Evolutionary conservation across 1,139 yeast genomes (phyloP), one percentile per base, ranked within the genome.

Genomic region (Candida freyschussii): DNA sequence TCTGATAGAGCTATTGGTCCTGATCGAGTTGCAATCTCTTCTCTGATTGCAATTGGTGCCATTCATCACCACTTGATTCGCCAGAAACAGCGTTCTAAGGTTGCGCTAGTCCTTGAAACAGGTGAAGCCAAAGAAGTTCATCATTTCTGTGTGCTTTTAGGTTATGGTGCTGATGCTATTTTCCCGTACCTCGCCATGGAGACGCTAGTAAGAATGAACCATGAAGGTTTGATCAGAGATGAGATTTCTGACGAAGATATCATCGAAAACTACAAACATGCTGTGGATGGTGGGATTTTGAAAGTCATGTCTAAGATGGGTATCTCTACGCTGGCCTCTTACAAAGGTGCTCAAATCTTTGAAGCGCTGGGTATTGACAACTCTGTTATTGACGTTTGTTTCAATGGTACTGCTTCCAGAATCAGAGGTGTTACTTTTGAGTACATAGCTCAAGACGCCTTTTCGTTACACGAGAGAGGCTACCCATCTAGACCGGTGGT

Each of bases 271-370:
- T 91, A 85, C 66, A 82, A 80, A 59, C 67, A 74, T 45, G 79
- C 96, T 13, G 69, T 84, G 42, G 95, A 89, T 56, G 80, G 87
- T 38, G 97, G 97, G 62, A 81, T 91, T 47, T 68, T 86, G 55
- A 91, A 91, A 67, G 96, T 91, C 41, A 91, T 91, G 98, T 85
- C 96, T 28, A 91, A 91, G 70, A 91, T 91, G 97, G 98, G 98
- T 70, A 91, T 91, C 52, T 89, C 97, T 24, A 91, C 98, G 21
- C 70, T 91, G 59, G 96, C 96, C 16, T 85, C 96, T 15, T 91
- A 91, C 65, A 91, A 91, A 64, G 98, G 97, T 61, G 98, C 98
- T 15, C 98, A 91, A 65, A 91, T 91, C 55, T 91, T 91, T 58
- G 98, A 91, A 63, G 95, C 95, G 35, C 70, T 91, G 44, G 98